phyloP scores from a whole-genome alignment of 2,329 filamentous ascomycete species.

The Coniochaeta prunicola region DNA sequence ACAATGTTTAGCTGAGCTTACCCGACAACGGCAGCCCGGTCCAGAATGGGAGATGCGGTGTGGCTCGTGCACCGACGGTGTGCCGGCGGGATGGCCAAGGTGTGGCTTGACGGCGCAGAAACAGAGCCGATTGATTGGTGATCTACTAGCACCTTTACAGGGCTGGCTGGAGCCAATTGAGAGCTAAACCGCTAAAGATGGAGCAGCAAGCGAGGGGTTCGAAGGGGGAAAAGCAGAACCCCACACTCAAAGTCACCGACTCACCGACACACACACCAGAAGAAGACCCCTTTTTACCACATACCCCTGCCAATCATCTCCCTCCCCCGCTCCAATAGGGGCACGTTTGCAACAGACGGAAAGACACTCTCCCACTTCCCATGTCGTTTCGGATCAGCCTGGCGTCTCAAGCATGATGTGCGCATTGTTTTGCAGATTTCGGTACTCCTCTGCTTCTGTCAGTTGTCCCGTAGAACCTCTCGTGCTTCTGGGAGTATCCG shows the following conservation, averaged over 20 bases:
- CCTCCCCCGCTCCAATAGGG: conserved; percentile 1
- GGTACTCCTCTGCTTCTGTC: neutral
- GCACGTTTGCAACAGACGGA: neutral
- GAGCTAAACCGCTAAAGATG: conserved; percentile 1
- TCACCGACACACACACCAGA: neutral
- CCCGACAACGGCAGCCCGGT: conserved; percentile 5
- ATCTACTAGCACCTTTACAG: neutral
- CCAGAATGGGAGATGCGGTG: neutral
- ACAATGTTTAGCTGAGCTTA: conserved; percentile 5
- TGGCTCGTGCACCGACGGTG: neutral
- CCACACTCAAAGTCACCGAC: neutral
- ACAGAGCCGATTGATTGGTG: neutral
- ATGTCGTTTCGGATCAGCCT: neutral
- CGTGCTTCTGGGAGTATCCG: neutral
- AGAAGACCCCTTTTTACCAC: neutral
- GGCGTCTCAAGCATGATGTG: neutral
- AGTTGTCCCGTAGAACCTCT: neutral
- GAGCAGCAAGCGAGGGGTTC: neutral
- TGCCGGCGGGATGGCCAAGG: neutral
- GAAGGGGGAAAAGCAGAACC: neutral
- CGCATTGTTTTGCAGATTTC: neutral
- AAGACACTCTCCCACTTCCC: neutral
- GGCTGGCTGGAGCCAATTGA: neutral
- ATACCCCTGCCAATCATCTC: neutral
- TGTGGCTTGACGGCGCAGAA: neutral